Percentiles rank a stretch among this genome's conserved stretches.
Conservation (phyloP, 768 basidiomycete species). For the Leccinellum rugosiceps region DNA sequence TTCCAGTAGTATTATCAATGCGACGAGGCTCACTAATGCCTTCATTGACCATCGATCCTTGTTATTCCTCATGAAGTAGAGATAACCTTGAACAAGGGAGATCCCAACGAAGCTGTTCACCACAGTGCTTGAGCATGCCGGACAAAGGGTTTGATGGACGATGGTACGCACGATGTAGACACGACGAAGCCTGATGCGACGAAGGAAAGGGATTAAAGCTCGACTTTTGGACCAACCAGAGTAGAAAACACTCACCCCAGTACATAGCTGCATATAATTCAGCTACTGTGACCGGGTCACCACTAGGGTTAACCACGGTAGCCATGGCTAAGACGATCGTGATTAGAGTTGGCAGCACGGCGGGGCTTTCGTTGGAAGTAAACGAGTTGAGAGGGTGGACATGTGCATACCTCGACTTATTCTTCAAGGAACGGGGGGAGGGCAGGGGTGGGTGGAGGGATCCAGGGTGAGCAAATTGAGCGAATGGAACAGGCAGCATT, state of each 20-base stretch:
- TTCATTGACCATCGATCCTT: conserved; percentile 14
- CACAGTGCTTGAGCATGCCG: not conserved
- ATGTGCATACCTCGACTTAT: not conserved
- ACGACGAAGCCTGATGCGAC: conserved; percentile 11
- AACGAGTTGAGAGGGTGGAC: not conserved
- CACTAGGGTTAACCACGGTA: conserved; percentile 2
- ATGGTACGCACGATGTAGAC: conserved; percentile 11
- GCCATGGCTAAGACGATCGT: conserved; percentile 1
- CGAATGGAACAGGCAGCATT: not conserved
- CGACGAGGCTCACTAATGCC: conserved; percentile 8
- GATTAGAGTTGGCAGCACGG: not conserved
- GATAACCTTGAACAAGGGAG: conserved; percentile 20
- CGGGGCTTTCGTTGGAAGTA: not conserved
- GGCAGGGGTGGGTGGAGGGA: not conserved
- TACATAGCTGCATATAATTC: conserved; percentile 16
- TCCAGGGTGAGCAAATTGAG: not conserved
- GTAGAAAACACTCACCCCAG: conserved; percentile 9
- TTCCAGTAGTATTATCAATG: not conserved
- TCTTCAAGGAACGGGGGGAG: not conserved
- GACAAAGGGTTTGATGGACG: not conserved
- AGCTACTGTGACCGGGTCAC: not conserved
- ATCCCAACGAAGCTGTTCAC: conserved; percentile 16
- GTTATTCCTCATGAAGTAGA: conserved; percentile 15
- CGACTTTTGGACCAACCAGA: not conserved
- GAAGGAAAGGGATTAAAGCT: not conserved